Conservation (phyloP, 805 yeast genomes). For the Saitoella complicata region DNA sequence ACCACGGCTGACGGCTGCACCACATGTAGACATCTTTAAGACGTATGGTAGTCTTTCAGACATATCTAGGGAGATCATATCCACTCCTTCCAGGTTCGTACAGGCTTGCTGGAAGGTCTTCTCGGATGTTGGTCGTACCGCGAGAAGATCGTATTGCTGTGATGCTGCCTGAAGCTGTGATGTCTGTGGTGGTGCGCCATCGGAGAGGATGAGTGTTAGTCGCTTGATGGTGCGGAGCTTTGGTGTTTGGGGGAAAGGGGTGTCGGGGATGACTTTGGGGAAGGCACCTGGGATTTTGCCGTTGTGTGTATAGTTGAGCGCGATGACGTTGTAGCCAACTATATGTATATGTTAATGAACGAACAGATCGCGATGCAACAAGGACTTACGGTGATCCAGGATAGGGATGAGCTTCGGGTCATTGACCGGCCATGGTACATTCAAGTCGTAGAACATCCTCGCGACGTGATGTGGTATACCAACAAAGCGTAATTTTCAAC, state of each 20-base stretch:
- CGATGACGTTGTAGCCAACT: constrained; percentile 57
- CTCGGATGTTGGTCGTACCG: constrained; percentile 67
- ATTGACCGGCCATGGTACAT: constrained; percentile 23
- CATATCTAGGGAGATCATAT: constrained; percentile 59
- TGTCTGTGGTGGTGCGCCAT: constrained; percentile 59
- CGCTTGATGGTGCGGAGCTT: constrained; percentile 28
- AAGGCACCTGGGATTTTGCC: constrained; percentile 13
- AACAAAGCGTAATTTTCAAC: too few relatives aligned
- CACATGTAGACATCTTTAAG: constrained; percentile 66
- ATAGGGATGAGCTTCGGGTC: constrained; percentile 12
- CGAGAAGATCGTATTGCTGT: constrained; percentile 53
- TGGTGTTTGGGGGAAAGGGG: not conserved
- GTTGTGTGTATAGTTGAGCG: constrained; percentile 40
- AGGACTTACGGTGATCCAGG: not conserved
- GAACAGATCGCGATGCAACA: too few relatives aligned
- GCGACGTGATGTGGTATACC: not conserved
- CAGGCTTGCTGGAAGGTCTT: constrained; percentile 61
- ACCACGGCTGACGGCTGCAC: constrained; percentile 72
- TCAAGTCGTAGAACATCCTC: constrained; percentile 22
- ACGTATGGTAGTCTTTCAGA: constrained; percentile 51
- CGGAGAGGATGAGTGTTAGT: constrained; percentile 59
- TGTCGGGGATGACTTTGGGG: constrained; percentile 5
- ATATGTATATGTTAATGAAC: not conserved
- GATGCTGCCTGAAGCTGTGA: constrained; percentile 24
- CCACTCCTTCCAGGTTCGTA: constrained; percentile 59